Base-by-base conservation (phyloP, 345 rosid genomes). In the Arabis hirsuta region DNA sequence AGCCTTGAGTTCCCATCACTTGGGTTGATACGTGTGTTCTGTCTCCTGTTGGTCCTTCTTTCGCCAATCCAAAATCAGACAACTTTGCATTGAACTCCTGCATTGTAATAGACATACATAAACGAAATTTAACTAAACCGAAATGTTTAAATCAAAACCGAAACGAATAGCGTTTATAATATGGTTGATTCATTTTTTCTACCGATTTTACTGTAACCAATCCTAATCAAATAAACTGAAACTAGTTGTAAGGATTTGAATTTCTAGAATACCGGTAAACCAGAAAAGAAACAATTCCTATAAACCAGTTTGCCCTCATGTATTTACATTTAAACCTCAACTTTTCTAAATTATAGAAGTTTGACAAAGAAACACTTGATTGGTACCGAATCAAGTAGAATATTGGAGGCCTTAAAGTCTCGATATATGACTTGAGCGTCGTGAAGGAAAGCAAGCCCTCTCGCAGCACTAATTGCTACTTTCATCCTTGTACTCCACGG, bases 21-120 rank as follows among this genome's bases (percentile, higher is more conserved):
- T 86, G 92, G 39, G 98, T 92, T 41, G 98, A 88, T 55, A 92
- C 96, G 55, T 92, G 98, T 74, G 98, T 90, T 81, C 82, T 81
- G 56, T 90, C 98, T 48, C 98, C 98, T 36, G 90, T 92, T 48
- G 96, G 98, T 53, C 98, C 98, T 44, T 87, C 91, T 84, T 87
- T 92, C 6, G 98, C 98, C 84, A 92, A 76, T 43, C 98, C 98
- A 75, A 92, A 92, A 84, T 92, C 96, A 12, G 98, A 92, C 11
- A 92, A 84, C 65, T 87, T 92, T 56, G 98, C 91, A 69, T 88
- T 90, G 80, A 85, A 92, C 36, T 90, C 96, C 98, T 92, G 84
- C 81, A 34, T 34, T 6, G 38, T 9, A 34, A 34, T 34, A 6
- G 38, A 34, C 38, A 34, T 34, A 34, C 32, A 29, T 34, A 34